Evolutionary conservation across 805 yeast species (phyloP).

Genomic region (Yarrowia divulgata): DNA sequence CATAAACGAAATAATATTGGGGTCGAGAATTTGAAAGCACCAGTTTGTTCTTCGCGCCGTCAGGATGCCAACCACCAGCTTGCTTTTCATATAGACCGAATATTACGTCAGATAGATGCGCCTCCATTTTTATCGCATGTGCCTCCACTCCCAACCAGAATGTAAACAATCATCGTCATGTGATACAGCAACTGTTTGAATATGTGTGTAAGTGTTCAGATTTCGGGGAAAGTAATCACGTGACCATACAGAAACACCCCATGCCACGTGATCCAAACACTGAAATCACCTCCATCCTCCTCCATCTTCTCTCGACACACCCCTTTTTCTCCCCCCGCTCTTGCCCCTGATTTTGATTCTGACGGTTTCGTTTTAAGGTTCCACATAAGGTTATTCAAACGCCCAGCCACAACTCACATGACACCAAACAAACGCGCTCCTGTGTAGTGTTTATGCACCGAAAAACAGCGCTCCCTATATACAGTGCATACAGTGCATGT

Average conservation of each 20-base stretch:
- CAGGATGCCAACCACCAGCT: not conserved
- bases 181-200: no score
- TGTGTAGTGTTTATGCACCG: constrained; percentile 10
- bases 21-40: not conserved
- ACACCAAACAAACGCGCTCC: constrained; percentile 29
- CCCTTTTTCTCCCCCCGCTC: not conserved
- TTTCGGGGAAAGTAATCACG: no score
- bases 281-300: no score
- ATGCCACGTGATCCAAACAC: no score
- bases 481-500: constrained; percentile 31
- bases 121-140: not conserved
- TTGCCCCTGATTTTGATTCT: not conserved
- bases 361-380: not conserved
- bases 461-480: constrained; percentile 7
- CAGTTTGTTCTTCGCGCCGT: not conserved
- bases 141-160: not conserved
- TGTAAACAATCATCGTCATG: not conserved
- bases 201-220: no score
- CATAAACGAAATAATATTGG: not conserved
- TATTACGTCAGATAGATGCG: not conserved
- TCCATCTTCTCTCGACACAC: not conserved
- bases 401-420: constrained; percentile 12
- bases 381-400: not conserved
- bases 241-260: no score
- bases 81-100: not conserved